Evolutionary conservation across 139 green algal species (phyloP), one percentile per base, ranked within the genome.

Genomic region (Chlamydomonas sphaeroides): DNA sequence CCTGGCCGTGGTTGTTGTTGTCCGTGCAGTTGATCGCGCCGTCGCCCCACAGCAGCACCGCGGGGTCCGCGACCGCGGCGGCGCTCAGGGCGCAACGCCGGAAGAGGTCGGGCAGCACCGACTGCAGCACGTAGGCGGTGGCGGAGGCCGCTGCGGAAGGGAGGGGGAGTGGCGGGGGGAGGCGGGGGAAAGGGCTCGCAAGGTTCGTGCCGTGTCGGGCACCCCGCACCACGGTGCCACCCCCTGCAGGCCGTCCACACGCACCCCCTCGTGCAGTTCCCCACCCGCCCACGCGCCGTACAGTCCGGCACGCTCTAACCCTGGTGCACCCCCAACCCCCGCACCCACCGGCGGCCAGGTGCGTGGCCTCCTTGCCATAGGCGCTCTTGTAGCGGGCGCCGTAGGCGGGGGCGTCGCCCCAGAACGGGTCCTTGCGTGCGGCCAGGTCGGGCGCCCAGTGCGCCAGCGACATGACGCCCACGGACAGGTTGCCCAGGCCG

Each of bases 1-100:
- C 26, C 3, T 85, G 80, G 15, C 84, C 84, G 2, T 79, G 45
- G 72, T 88, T 88, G 36, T 68, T 65, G 62, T 85, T 86, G 63
- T 88, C 84, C 5, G 62, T 26, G 41, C 84, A 88, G 0, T 1
- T 79, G 38, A 88, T 68, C 0, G 65, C 48, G 5, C 32, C 67
- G 30, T 20, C 39, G 4, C 23, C 51, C 35, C 69, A 88, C 48
- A 88, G 45, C 59, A 88, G 61, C 20, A 38, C 42, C 42, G 75
- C 7, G 7, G 75, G 76, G 48, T 67, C 30, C 0, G 61, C 41
- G 3, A 62, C 21, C 5, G 68, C 80, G 25, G 56, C 74, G 28
- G 79, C 6, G 68, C 62, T 79, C 8, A 85, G 53, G 6, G 28
- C 21, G 68, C 79, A 85, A 7, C 38, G 21, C 3, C 32, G 26